Evolutionary conservation across 768 basidiomycete species (phyloP), one percentile per base, ranked within the genome.

Genomic region (Termitomyces sp.): DNA sequence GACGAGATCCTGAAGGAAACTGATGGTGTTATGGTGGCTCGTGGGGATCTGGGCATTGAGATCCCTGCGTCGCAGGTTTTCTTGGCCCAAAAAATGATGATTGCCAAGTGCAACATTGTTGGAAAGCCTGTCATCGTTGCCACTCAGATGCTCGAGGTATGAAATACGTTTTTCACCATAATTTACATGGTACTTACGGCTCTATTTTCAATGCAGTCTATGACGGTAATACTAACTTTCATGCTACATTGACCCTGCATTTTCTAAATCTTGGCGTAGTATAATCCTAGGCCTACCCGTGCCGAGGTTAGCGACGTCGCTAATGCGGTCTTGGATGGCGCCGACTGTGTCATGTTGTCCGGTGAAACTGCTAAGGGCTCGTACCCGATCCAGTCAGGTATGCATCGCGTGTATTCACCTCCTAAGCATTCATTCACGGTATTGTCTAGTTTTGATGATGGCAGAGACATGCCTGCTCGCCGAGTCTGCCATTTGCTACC

Each of bases 81-180:
- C 82, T 79, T 98, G 66, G 97, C 97, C 8, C 97, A 99, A 73
- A 99, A 99, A 79, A 98, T 98, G 96, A 99, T 99, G 95, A 99
- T 98, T 65, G 85, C 96, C 58, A 98, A 98, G 78, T 97, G 94
- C 78, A 98, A 97, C 79, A 90, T 96, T 67, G 87, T 83, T 54
- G 97, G 97, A 65, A 99, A 99, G 79, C 95, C 97, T 41, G 91
- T 92, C 67, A 98, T 99, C 69, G 95, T 97, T 59, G 97, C 97
- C 10, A 99, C 97, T 14, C 96, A 99, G 73, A 99, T 99, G 96
- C 87, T 99, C 63, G 96, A 98, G 81, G 90, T 89, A 59, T 58
- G 77, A 64, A 28, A 39, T 21, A 49, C 40, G 23, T 32, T 34
- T 19, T 40, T 54, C 41, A n/a, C n/a, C 14, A 48, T 25, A 12